Evolutionary conservation across 2,329 filamentous ascomycete genomes (phyloP), one percentile per base, ranked within the genome.

Genomic region (Ophiostoma piceae): DNA sequence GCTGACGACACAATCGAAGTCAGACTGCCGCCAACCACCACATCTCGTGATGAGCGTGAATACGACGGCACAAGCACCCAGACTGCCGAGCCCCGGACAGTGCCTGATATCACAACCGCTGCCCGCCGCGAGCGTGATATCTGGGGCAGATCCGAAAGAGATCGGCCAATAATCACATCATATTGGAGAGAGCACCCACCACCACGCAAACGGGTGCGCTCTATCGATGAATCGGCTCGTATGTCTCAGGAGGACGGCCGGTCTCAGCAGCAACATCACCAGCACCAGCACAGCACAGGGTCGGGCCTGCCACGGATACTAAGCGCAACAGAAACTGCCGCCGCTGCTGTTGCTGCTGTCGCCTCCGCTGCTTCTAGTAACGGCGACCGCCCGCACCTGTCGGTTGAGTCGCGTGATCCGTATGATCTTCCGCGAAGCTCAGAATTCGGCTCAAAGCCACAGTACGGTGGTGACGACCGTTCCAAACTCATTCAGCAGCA

Each of bases 131-230:
- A 79, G 35, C 76, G 76, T 67, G 83, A 83, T 14, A 78, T 79
- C 68, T 82, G 83, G 80, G 76, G 80, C 39, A 76, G 75, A n/a
- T 65, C 62, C 3, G 11, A 35, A 12, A 39, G 22, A 47, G 75
- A 81, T 72, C 79, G 80, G 14, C 70, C 71, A 67, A 75, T 81
- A 1, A 74, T 80, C 5, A 35, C 69, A 64, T 73, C 73, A 51
- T 82, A 83, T 74, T 77, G n/a, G 84, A 88, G 47, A 76, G 75
- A 19, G 4, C 35, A 6, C 35, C 35, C 35, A 35, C 35, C 35
- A 79, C 73, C 81, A 79, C 86, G 88, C 75, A 94, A 92, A 78
- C 86, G 91, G 71, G 92, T 91, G 7, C 80, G 83, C 65, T 91
- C 90, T 71, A 80, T 72, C 78, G 77, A 76, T 73, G 77, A 72